Percentiles rank a stretch among this genome's conserved stretches.
Evolutionary conservation across 352 stramenopile species (phyloP).

Genomic region (Globisporangium echinulatum): DNA sequence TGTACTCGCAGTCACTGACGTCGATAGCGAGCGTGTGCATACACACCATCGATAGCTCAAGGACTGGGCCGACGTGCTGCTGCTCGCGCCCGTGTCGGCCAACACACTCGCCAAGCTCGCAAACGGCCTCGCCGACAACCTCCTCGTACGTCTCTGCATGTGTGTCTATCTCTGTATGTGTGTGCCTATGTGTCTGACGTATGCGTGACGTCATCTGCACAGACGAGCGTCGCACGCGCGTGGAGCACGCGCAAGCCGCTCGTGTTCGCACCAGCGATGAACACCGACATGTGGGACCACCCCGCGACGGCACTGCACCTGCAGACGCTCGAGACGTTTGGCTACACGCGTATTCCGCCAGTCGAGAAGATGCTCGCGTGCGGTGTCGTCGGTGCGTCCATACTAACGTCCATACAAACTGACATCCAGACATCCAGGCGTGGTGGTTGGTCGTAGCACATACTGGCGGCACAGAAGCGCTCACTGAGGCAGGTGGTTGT

Average conservation of each 20-base stretch:
- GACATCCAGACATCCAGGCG: too few relatives aligned
- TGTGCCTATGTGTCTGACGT: too few relatives aligned
- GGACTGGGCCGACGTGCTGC: slow-evolving; percentile 92
- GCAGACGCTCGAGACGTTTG: slow-evolving; percentile 41
- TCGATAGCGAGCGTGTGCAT: background rate
- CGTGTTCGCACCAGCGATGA: slow-evolving; percentile 95
- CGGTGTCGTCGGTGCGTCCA: slow-evolving; percentile 80
- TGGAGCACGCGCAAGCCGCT: slow-evolving; percentile 93
- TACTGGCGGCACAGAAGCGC: background rate
- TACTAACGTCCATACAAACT: background rate
- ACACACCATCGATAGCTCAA: slow-evolving; percentile 53
- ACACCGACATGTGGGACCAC: slow-evolving; percentile 97
- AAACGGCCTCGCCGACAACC: slow-evolving; percentile 93
- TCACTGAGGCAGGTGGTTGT: background rate
- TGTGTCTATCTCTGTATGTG: background rate
- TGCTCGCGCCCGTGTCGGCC: slow-evolving; percentile 86
- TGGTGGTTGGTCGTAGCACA: background rate
- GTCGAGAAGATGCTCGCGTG: slow-evolving; percentile 93
- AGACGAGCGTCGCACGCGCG: slow-evolving; percentile 89
- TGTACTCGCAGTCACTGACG: background rate
- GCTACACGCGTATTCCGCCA: slow-evolving; percentile 81
- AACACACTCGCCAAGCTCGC: slow-evolving; percentile 90
- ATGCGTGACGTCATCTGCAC: background rate
- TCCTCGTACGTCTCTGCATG: slow-evolving; percentile 52
- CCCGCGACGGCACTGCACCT: slow-evolving; percentile 86